Conservation (phyloP, 1,284 basidiomycete genomes). For the Cutaneotrichosporon daszewskae region DNA sequence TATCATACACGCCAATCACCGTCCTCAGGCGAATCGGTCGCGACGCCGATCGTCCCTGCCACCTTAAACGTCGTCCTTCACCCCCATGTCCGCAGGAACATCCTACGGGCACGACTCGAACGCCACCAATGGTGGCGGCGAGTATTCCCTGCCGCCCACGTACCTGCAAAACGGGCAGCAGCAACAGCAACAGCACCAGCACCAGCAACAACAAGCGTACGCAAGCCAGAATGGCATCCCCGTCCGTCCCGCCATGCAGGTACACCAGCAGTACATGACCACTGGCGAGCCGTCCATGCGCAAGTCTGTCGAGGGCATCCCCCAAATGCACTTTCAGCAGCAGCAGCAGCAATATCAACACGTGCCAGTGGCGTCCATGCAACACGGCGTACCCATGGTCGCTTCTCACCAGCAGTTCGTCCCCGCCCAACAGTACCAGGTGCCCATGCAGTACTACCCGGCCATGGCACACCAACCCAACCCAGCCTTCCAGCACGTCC, state of each 20-base stretch:
- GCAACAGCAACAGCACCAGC: slow-evolving; percentile 1
- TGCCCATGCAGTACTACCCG: slow-evolving; percentile 12
- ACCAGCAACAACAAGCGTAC: neutral
- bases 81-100: too few relatives aligned
- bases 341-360: too few relatives aligned
- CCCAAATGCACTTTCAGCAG: slow-evolving; percentile 15
- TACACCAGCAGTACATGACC: neutral
- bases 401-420: neutral
- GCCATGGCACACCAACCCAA: neutral
- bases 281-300: slow-evolving; percentile 18
- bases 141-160: too few relatives aligned
- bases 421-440: slow-evolving; percentile 1
- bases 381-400: slow-evolving; percentile 4
- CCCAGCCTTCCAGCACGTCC: slow-evolving; percentile 8
- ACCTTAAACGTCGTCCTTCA: too few relatives aligned
- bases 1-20: too few relatives aligned
- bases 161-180: slow-evolving; percentile 1
- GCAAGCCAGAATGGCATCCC: too few relatives aligned
- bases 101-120: too few relatives aligned
- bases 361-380: neutral
- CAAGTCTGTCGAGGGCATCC: slow-evolving; percentile 17
- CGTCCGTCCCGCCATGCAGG: slow-evolving; percentile 1
- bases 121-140: too few relatives aligned
- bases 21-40: too few relatives aligned
- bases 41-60: too few relatives aligned